Conservation (phyloP, 2,329 filamentous ascomycete species). For the Calonectria hongkongensis region DNA sequence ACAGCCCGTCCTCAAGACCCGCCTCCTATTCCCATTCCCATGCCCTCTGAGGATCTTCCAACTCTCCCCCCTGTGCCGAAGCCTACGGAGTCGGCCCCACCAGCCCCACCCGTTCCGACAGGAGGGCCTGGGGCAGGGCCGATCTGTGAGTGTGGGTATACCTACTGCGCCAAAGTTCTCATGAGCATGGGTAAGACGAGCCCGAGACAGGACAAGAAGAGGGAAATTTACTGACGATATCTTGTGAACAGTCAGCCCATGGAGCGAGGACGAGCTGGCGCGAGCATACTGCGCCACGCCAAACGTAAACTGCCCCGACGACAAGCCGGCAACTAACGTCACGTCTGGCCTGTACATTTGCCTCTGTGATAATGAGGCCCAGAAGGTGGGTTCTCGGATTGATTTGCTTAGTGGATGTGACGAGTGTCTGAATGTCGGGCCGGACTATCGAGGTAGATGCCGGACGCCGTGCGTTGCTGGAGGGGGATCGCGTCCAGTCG, state of each 20-base stretch:
- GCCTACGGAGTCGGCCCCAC: slow-evolving; percentile 46
- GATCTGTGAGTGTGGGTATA: slow-evolving; percentile 65
- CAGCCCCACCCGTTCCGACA: slow-evolving; percentile 47
- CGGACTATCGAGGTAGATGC: slow-evolving; percentile 64
- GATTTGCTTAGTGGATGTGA: slow-evolving; percentile 64
- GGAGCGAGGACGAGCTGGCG: slow-evolving; percentile 58
- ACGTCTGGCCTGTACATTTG: slow-evolving; percentile 62
- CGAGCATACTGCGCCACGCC: slow-evolving; percentile 62
- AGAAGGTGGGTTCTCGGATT: slow-evolving; percentile 58
- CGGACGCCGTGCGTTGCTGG: slow-evolving; percentile 60
- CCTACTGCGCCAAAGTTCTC: slow-evolving; percentile 64
- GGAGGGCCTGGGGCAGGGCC: slow-evolving; percentile 55
- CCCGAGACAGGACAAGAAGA: neutral
- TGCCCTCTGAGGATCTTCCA: slow-evolving; percentile 42
- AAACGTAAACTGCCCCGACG: slow-evolving; percentile 58
- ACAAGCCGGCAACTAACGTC: slow-evolving; percentile 56
- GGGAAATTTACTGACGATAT: slow-evolving; percentile 18
- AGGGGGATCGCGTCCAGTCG: neutral
- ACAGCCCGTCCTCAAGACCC: slow-evolving; percentile 52
- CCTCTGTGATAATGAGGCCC: slow-evolving; percentile 59
- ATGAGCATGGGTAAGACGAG: slow-evolving; percentile 59
- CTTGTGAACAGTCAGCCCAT: slow-evolving; percentile 56
- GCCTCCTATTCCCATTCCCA: slow-evolving; percentile 43
- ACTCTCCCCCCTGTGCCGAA: slow-evolving; percentile 52
- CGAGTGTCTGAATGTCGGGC: slow-evolving; percentile 62